Evolutionary conservation across 148 eudicot species (phyloP), one percentile per base, ranked within the genome.

Genomic region (Rhododendron molle): DNA sequence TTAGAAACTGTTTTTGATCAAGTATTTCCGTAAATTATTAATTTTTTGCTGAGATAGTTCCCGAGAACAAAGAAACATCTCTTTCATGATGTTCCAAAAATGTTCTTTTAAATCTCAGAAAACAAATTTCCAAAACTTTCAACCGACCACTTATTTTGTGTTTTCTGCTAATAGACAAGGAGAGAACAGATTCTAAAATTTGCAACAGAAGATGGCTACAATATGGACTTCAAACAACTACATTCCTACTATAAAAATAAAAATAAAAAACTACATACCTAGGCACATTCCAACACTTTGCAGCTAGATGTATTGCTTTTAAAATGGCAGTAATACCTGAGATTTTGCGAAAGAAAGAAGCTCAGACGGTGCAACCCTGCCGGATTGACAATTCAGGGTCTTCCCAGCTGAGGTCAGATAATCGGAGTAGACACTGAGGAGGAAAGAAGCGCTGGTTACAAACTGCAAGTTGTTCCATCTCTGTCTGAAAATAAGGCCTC

Each of bases 401-500:
- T 88, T 89, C 18, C 90, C 81, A 8, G 99, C 94, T 15, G 99
- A 97, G 69, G 95, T 44, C 16, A 97, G 91, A 78, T 97, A 97
- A 87, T 97, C 99, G 9, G 99, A 95, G 93, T 97, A 97, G 67
- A 89, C 95, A 36, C 95, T 91, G 43, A 90, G 84, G 71, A 97
- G 98, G 92, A 97, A 97, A 3, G 98, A 93, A 28, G 99, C 98
- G 85, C 98, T 90, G 20, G 98, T 97, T 30, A 97, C 99, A 87
- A 95, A 97, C 91, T 97, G 99, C 92, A 97, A 40, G 82, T 97
- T 97, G 91, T 97, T 97, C 99, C 99, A 97, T 83, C 98, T 94
- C 88, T 97, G 99, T 46, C 95, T 91, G 91, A 91, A 95, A 43
- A 97, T 93, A 20, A 97, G 91, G 43, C 99, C 99, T 73, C 98